Evolutionary conservation across 306 rosid species (phyloP), one percentile per base, ranked within the genome.

Genomic region (Casuarina equisetifolia): DNA sequence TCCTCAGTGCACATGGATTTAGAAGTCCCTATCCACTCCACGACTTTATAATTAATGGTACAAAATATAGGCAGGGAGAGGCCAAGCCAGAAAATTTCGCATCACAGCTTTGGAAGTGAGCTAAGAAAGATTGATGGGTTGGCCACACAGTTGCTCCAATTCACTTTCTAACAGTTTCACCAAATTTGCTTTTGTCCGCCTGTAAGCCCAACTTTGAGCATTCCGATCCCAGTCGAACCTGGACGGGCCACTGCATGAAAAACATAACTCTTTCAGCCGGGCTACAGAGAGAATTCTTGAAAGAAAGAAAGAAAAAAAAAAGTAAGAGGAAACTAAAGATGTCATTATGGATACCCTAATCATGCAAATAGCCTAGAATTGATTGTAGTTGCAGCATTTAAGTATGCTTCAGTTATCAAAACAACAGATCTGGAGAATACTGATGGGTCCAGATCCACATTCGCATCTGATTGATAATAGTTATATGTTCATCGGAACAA

Each of bases 221-320:
- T 80, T 79, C 62, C 6, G 86, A 84, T 94, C 96, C 98, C 97
- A 91, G 80, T 94, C 96, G 79, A 94, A 94, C 82, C 97, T 89
- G 32, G 90, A 85, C 1, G 97, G 97, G 69, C 98, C 98, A 57
- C 98, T 91, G 90, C 87, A 86, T 55, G 74, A 84, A 62, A 73
- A 51, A 66, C 15, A 70, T 2, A 70, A 25, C 32, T 66, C 61
- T 74, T 78, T 63, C 73, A 35, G 51, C 25, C 9, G 40, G 39
- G 40, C 9, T 2, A n/a, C 20, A 5, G 6, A 25, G n/a, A 61
- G 10, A 5, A 3, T 42, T 75, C 6, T 4, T 25, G 32, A 25
- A 25, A 17, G 25, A 63, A 8, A 48, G 58, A 6, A 17, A 0
- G 71, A n/a, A 63, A 36, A 44, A 50, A 35, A 25, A 25, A 25